Base-by-base conservation (phyloP, 192 early-diverging fungal genomes). In the Podila epigama region DNA sequence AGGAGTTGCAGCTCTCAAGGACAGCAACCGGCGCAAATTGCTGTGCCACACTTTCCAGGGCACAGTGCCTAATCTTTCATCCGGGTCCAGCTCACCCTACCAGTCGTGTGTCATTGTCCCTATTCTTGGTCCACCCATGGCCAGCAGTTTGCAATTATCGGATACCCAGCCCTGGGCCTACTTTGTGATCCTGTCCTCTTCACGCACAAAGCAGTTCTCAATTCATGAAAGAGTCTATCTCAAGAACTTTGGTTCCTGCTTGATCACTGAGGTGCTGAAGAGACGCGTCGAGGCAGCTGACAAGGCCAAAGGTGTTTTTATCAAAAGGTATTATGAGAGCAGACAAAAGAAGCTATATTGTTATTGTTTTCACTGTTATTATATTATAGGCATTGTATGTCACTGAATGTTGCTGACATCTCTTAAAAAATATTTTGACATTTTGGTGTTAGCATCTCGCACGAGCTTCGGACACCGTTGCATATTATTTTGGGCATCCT, bases 391-490 rank as follows among this genome's bases (percentile, higher is more conserved):
- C 37, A 16, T 33, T 31, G 16, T 66, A 51, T 1, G 36, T 39
- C n/a, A 28, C 50, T 25, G 41, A 28, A 25, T 42, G 1, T 44
- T 3, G 51, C 40, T 48, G 4, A 16, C 32, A 12, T 16, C 51
- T 13, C 36, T n/a, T 3, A 16, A 35, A 32, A 42, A 2, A 44
- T 0, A 33, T 15, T 6, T 40, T n/a, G 22, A 5, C 33, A 31
- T 37, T 5, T 15, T 62, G n/a, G 31, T 41, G 18, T 8, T 53
- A 72, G 70, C 12, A 83, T 86, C 13, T 75, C 69, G 12, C 85
- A 86, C 41, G 85, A 86, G 54, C 83, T 86, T 50, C 52, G 83
- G 59, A 87, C 85, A 27, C 85, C 85, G 10, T 60, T 87, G 32
- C 85, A 87, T 53, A 82, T 82, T 33, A 75, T 87, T 11, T 60